Evolutionary conservation across 441 rosid species (phyloP), one percentile per base, ranked within the genome.

Genomic region (Geranium incanum): DNA sequence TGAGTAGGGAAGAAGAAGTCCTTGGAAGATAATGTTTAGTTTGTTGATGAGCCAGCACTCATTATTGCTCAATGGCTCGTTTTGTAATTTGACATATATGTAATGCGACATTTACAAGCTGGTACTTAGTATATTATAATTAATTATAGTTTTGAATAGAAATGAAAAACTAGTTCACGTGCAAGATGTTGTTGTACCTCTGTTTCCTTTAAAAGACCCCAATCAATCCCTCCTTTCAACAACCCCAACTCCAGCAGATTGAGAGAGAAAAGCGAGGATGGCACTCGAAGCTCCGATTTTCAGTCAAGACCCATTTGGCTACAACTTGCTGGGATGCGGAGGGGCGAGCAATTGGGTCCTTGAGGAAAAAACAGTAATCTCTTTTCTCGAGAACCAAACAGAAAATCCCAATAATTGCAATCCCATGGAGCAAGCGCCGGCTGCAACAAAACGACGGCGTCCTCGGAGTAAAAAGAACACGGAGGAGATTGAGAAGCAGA

Each of bases 331-430:
- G 65, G 73, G 69, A 18, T 52, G 64, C 59, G 28, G 36, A 28
- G 48, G 68, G 19, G 0, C 6, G 11, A 45, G 52, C 11, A 45
- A 28, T 36, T 39, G 68, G 57, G 41, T 62, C 21, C 21, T 28
- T 28, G 33, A 28, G 1, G 33, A 28, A 2, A 28, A 28, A 28
- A 28, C 33, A 28, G 33, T 28, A 2, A 28, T 28, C 33, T 28
- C 33, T 28, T 28, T 33, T 83, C 80, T 82, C 69, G 78, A 78
- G 39, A 72, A 36, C 80, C 89, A 82, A 76, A 73, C 80, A 55
- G 50, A 57, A 67, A 38, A 8, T 38, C 12, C 28, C 71, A 18
- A 41, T 36, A 48, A 21, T 55, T 67, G 15, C 36, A 16, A 43
- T 55, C 57, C 36, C 33, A 28, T 28, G 33, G 55, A 50, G 78